Evolutionary conservation across 176 grass and related monocot genomes (phyloP).

Genomic region (Eleusine indica): DNA sequence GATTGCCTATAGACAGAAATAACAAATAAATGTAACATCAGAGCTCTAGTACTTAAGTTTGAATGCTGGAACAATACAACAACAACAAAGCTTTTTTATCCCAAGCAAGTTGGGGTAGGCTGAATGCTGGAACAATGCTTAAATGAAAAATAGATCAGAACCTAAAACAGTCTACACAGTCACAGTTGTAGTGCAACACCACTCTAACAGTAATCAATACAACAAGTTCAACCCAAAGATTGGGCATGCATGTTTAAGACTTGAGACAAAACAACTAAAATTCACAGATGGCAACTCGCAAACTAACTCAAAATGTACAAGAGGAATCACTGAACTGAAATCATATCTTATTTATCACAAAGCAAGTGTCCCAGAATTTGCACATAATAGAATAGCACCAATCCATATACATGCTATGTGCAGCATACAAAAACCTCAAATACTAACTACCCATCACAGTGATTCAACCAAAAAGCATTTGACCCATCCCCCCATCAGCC

Average conservation of each 20-base stretch:
- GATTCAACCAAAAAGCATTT: neutral
- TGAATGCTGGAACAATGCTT: neutral
- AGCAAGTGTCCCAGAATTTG: neutral
- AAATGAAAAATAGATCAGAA: neutral
- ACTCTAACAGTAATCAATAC: no score
- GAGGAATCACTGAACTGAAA: neutral
- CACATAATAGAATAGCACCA: neutral
- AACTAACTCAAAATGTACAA: neutral
- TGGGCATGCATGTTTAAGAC: neutral
- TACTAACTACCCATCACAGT: neutral
- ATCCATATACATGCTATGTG: neutral
- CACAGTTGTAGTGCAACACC: no score
- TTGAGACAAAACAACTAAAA: neutral
- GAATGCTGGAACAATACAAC: neutral
- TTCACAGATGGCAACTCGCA: neutral
- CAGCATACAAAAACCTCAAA: neutral
- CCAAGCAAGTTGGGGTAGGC: no score
- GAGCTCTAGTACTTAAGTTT: neutral
- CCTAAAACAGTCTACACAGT: neutral
- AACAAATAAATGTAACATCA: conserved; percentile 1
- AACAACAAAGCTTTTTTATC: no score
- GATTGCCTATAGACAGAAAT: conserved; percentile 47
- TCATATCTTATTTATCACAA: neutral
- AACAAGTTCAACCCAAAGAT: neutral
- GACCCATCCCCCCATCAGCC: neutral